Evolutionary conservation across 2,329 filamentous ascomycete species (phyloP).

Genomic region (Elsinoe arachidis): DNA sequence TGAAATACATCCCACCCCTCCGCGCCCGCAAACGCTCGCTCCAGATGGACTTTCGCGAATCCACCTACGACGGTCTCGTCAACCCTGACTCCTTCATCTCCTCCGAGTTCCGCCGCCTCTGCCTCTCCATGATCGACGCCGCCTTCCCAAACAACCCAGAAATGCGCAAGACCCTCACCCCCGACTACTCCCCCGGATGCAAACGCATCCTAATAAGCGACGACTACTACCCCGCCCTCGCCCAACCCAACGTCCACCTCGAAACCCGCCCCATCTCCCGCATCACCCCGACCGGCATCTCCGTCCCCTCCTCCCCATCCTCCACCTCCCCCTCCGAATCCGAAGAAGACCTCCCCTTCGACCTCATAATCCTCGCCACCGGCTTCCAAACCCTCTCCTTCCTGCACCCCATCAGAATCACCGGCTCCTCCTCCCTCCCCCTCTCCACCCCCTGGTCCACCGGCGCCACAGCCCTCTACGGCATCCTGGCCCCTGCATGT

Average conservation of each 20-base stretch:
- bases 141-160: constrained; percentile 43
- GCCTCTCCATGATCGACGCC: constrained; percentile 33
- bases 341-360: constrained; percentile 33
- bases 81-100: constrained; percentile 34
- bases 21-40: constrained; percentile 42
- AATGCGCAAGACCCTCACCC: constrained; percentile 45
- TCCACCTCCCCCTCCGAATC: constrained; percentile 19
- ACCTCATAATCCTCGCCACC: constrained; percentile 50
- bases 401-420: constrained; percentile 48
- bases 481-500: constrained; percentile 43
- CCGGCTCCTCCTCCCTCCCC: constrained; percentile 35
- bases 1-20: constrained; percentile 44
- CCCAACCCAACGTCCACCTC: constrained; percentile 39
- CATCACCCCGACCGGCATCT: constrained; percentile 41
- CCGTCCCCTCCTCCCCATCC: constrained; percentile 27
- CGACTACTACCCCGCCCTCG: constrained; percentile 47
- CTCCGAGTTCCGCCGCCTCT: constrained; percentile 31
- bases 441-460: constrained; percentile 46
- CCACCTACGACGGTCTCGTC: constrained; percentile 37
- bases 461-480: constrained; percentile 44
- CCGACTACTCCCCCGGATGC: constrained; percentile 47
- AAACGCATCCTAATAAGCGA: constrained; percentile 48
- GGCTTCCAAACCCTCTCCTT: constrained; percentile 53
- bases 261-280: constrained; percentile 43
- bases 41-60: constrained; percentile 49